These are phyloP conservation scores for Cicer yamashitae DNA, from an alignment of 306 rosid species.

Conservation along the genomic window DNA sequence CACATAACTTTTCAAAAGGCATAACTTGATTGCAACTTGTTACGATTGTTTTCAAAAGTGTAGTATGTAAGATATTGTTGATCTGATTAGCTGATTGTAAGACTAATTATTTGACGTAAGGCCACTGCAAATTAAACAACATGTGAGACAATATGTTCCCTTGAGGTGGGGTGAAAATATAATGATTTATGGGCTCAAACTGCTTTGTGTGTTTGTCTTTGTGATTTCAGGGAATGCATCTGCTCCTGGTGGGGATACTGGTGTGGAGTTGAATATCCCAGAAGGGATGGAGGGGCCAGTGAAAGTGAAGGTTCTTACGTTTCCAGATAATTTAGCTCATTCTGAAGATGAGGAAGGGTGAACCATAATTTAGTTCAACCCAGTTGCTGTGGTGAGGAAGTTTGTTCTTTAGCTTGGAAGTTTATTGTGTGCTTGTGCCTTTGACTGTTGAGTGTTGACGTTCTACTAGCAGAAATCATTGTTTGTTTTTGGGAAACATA, in stretches of 20 bases:
- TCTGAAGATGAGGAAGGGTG: conserved; percentile 69
- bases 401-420: conserved; percentile 43
- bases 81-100: neutral
- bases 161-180: neutral
- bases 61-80: neutral
- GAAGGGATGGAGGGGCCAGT: conserved; percentile 58
- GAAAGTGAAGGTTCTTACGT: conserved; percentile 55
- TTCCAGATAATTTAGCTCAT: conserved; percentile 42
- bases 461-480: neutral
- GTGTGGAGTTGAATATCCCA: conserved; percentile 48
- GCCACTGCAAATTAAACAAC: conserved; percentile 5
- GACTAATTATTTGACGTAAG: conserved; percentile 19
- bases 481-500: neutral
- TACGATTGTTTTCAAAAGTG: neutral
- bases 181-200: conserved; percentile 10
- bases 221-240: conserved; percentile 40
- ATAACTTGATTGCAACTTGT: neutral
- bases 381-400: conserved; percentile 59
- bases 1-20: neutral
- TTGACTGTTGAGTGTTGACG: conserved; percentile 13
- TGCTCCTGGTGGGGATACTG: conserved; percentile 40
- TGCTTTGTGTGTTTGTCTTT: conserved; percentile 26
- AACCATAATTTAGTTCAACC: conserved; percentile 42
- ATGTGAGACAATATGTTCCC: neutral
- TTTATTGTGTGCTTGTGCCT: conserved; percentile 30